Conservation (phyloP, 441 rosid genomes). For the Adansonia gregorii region DNA sequence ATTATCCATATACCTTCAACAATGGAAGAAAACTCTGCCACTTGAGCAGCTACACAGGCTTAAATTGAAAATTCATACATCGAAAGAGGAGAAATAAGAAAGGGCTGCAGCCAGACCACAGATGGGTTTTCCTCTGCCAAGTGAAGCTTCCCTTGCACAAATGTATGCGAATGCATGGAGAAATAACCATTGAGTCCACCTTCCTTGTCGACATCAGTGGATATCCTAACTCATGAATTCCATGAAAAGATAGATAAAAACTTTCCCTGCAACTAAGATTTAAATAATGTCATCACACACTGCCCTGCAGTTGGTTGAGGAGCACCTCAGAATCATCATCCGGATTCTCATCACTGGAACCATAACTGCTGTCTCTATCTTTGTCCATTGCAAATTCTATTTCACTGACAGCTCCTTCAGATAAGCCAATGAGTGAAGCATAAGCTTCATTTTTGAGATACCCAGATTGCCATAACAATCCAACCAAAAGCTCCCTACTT, state of each 20-base stretch:
- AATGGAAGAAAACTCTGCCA: background rate
- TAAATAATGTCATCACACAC: no score
- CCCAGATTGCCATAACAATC: conserved; percentile 48
- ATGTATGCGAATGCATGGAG: background rate
- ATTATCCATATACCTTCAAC: conserved; percentile 9
- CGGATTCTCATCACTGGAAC: conserved; percentile 27
- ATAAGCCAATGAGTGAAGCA: conserved; percentile 43
- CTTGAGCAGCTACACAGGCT: conserved; percentile 12
- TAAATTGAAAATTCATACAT: conserved; percentile 17
- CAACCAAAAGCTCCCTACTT: conserved; percentile 48
- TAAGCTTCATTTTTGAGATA: conserved; percentile 45
- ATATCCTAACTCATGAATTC: conserved; percentile 10
- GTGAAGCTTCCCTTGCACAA: conserved; percentile 10
- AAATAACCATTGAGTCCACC: conserved; percentile 1
- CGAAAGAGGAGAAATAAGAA: background rate
- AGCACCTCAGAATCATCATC: conserved; percentile 38
- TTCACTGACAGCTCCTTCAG: conserved; percentile 28
- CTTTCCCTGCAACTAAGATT: no score
- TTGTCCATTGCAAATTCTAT: no score
- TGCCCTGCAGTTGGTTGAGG: conserved; percentile 40
- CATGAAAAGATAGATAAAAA: background rate
- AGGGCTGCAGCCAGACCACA: background rate
- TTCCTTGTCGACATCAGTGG: conserved; percentile 3
- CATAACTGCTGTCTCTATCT: conserved; percentile 8
- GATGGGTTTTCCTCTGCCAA: background rate